A percentile compares a stretch with the other conserved stretches of the same genome.
Conservation (phyloP, 768 basidiomycete genomes). For the Tephrocybe sp. region DNA sequence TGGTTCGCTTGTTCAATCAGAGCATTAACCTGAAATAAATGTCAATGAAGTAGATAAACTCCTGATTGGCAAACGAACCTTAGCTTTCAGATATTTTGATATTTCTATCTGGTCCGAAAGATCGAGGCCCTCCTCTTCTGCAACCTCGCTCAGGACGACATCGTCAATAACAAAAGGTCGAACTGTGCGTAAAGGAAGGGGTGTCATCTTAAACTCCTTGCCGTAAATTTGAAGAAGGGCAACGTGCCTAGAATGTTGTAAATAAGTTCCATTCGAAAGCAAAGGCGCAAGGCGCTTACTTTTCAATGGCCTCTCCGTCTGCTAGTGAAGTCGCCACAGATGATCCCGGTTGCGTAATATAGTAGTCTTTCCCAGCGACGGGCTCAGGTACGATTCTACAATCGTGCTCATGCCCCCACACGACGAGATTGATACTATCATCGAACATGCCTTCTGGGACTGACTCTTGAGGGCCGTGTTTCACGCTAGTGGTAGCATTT, state of each 20-base stretch:
- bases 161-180: conserved; percentile 93
- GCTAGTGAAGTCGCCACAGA: conserved; percentile 93
- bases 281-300: conserved; percentile 46
- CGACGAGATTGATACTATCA: conserved; percentile 86
- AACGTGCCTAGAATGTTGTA: conserved; percentile 65
- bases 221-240: conserved; percentile 86
- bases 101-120: conserved; percentile 81
- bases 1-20: conserved; percentile 77
- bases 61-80: conserved; percentile 37
- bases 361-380: conserved; percentile 89
- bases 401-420: conserved; percentile 99
- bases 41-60: not conserved
- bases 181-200: conserved; percentile 86
- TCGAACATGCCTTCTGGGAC: conserved; percentile 98
- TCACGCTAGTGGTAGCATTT: conserved; percentile 54
- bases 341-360: conserved; percentile 92
- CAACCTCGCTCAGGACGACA: conserved; percentile 67
- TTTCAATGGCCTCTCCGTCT: conserved; percentile 88
- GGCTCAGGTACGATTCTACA: conserved; percentile 89
- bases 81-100: conserved; percentile 71
- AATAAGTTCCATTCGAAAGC: not conserved
- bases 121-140: conserved; percentile 75
- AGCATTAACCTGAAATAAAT: conserved; percentile 58
- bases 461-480: conserved; percentile 90
- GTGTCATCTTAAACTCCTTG: conserved; percentile 82